Evolutionary conservation across 2,329 filamentous ascomycete genomes (phyloP).

Genomic region (Pseudocercospora crystallina): DNA sequence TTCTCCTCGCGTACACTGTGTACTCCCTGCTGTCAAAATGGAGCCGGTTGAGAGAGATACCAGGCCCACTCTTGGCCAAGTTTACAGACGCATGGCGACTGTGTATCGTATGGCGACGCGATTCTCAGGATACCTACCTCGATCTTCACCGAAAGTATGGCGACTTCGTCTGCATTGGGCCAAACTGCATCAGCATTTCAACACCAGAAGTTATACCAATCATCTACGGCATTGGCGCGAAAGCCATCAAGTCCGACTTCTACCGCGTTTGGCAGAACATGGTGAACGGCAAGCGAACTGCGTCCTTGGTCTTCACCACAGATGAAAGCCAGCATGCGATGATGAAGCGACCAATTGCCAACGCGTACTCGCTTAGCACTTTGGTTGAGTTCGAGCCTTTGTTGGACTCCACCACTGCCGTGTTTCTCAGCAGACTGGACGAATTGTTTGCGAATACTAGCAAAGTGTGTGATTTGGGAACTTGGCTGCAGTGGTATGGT

Average conservation of each 20-base stretch:
- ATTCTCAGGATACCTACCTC: slow-evolving; percentile 45
- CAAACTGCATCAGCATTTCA: slow-evolving; percentile 71
- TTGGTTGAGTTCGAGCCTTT: slow-evolving; percentile 76
- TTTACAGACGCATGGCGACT: slow-evolving; percentile 49
- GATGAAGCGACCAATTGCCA: slow-evolving; percentile 30
- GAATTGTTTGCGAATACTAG: slow-evolving; percentile 39
- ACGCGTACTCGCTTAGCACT: slow-evolving; percentile 54
- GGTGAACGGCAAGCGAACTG: slow-evolving; percentile 26
- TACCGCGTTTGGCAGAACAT: slow-evolving; percentile 25
- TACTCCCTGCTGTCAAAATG: slow-evolving; percentile 4
- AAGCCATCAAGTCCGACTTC: slow-evolving; percentile 18
- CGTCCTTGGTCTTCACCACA: slow-evolving; percentile 29
- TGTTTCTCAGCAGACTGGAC: slow-evolving; percentile 51
- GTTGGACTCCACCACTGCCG: slow-evolving; percentile 69
- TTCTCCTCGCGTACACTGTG: slow-evolving; percentile 11
- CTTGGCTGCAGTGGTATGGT: slow-evolving; percentile 73
- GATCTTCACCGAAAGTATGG: slow-evolving; percentile 67
- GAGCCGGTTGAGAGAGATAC: slow-evolving; percentile 41
- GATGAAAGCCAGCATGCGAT: slow-evolving; percentile 27
- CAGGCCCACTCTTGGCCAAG: slow-evolving; percentile 50
- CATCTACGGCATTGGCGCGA: slow-evolving; percentile 50
- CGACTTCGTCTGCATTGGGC: slow-evolving; percentile 70
- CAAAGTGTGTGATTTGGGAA: slow-evolving; percentile 60
- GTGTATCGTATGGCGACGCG: slow-evolving; percentile 65
- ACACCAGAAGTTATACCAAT: slow-evolving; percentile 65